Percentiles rank a stretch among this genome's conserved stretches.
Conservation (phyloP, 495 filamentous ascomycete species). For the Lentithecium fluviatile region DNA sequence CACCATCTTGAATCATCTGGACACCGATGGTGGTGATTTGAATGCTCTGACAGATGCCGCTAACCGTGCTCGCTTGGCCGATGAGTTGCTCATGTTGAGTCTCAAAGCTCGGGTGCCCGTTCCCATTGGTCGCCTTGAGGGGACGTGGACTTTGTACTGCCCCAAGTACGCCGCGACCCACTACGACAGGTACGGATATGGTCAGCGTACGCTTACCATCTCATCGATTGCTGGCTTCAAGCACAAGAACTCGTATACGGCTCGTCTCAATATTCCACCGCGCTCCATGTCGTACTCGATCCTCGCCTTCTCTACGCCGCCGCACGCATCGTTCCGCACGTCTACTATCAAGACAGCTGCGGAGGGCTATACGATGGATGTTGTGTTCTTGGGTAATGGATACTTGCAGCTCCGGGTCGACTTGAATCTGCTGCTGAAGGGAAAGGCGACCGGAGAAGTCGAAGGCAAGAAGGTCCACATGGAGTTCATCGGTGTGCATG, state of each 20-base stretch:
- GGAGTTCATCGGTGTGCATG: slow-evolving; percentile 27
- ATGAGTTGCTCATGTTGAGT: slow-evolving; percentile 7
- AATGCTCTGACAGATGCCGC: slow-evolving; percentile 1
- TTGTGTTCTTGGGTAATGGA: slow-evolving; percentile 26
- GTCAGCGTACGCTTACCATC: slow-evolving; percentile 17
- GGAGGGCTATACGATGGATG: slow-evolving; percentile 22
- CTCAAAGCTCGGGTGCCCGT: slow-evolving; percentile 20
- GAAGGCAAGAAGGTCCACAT: slow-evolving; percentile 13
- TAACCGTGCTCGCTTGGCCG: not conserved
- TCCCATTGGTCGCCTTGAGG: slow-evolving; percentile 16
- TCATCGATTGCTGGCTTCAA: slow-evolving; percentile 12
- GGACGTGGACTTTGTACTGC: slow-evolving; percentile 26
- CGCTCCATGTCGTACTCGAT: slow-evolving; percentile 14
- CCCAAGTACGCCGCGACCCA: slow-evolving; percentile 21
- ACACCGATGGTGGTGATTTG: not conserved
- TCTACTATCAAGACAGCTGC: slow-evolving; percentile 6
- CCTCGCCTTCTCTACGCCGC: slow-evolving; percentile 10
- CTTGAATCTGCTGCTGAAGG: slow-evolving; percentile 23
- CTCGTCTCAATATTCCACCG: slow-evolving; percentile 20
- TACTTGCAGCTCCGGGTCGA: slow-evolving; percentile 22
- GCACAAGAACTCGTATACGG: slow-evolving; percentile 8
- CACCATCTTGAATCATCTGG: not conserved
- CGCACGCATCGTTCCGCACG: slow-evolving; percentile 27
- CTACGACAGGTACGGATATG: slow-evolving; percentile 25
- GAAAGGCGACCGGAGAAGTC: slow-evolving; percentile 18